These are phyloP conservation scores for Rhododendron simsii DNA, from an alignment of 148 eudicot species.

Conservation along the genomic window DNA sequence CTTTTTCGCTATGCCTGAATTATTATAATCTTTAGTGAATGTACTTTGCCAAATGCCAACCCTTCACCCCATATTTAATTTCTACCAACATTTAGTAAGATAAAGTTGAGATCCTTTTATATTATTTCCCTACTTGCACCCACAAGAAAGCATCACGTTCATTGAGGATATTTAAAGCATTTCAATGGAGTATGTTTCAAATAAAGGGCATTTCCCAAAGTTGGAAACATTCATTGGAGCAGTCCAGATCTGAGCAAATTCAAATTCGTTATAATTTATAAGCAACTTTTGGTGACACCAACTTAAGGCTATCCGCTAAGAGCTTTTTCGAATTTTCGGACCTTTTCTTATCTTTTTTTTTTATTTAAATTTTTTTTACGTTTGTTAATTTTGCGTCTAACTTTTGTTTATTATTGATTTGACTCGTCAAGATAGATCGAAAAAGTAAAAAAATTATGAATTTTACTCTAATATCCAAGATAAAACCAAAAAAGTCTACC, in stretches of 20 bases:
- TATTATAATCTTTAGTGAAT: not conserved
- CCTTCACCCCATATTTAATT: not conserved
- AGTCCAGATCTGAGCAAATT: not conserved
- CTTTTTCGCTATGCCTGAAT: no score
- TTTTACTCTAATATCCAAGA: no score
- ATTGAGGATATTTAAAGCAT: not conserved
- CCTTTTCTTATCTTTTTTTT: no score
- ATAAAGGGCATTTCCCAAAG: not conserved
- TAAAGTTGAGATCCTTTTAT: not conserved
- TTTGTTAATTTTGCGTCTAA: no score
- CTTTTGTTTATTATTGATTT: no score
- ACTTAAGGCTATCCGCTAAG: no score
- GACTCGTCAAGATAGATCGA: no score
- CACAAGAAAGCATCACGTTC: not conserved
- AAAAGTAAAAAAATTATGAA: no score
- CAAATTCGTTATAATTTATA: not conserved
- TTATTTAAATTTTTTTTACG: no score
- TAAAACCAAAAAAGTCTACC: no score
- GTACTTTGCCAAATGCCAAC: not conserved
- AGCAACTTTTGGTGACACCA: not conserved
- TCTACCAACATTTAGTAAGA: not conserved
- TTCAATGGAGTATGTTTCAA: not conserved
- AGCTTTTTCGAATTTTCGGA: no score
- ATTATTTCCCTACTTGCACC: not conserved
- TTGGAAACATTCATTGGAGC: not conserved